phyloP scores from a whole-genome alignment of 2,329 filamentous ascomycete species.

The Sporothrix humicola region DNA sequence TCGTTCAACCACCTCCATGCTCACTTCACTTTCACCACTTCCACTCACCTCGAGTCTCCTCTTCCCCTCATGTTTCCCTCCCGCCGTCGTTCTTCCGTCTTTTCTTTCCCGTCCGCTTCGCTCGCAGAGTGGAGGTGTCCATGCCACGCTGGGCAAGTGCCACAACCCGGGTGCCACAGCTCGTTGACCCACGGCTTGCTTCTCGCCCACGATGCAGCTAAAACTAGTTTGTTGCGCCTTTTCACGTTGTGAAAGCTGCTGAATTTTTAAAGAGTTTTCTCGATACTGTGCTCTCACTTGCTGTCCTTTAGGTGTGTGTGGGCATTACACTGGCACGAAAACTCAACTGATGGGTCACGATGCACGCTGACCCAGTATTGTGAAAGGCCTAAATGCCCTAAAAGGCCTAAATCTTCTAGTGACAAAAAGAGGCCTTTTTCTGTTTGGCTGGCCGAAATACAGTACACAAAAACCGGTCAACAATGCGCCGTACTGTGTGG shows the following conservation, averaged over 20 bases:
- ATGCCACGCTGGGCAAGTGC: background rate
- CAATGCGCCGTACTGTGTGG: conserved; percentile 24
- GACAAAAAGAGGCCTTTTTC: background rate
- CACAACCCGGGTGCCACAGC: too few relatives aligned
- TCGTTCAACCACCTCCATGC: background rate
- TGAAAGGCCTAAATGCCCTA: too few relatives aligned
- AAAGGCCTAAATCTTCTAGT: too few relatives aligned
- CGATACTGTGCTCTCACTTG: conserved; percentile 17
- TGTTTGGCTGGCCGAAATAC: conserved; percentile 2
- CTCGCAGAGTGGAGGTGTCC: background rate
- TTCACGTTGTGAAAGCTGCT: background rate
- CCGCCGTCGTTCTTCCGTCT: background rate
- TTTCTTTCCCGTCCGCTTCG: background rate
- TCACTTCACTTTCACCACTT: background rate
- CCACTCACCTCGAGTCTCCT: background rate
- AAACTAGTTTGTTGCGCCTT: background rate
- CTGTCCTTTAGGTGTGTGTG: conserved; percentile 1
- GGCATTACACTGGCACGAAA: too few relatives aligned
- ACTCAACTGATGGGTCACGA: background rate
- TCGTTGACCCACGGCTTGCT: background rate
- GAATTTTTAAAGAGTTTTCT: conserved; percentile 23
- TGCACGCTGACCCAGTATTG: conserved; percentile 11
- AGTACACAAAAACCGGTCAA: background rate
- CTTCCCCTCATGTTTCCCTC: background rate
- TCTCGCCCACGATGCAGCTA: conserved; percentile 19